Evolutionary conservation across 176 grass and related monocot species (phyloP).

Genomic region (Lolium perenne): DNA sequence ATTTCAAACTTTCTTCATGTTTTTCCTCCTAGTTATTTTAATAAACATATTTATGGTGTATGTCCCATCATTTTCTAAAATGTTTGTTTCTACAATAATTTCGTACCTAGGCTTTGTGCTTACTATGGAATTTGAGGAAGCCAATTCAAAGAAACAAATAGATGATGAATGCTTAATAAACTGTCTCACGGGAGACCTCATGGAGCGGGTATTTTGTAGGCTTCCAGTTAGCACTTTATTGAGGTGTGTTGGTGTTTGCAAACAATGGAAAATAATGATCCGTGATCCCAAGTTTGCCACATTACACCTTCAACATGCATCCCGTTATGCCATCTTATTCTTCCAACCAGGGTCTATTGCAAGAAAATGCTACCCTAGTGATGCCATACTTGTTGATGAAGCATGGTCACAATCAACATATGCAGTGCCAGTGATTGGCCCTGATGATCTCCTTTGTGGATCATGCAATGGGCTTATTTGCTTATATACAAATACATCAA

Average conservation of each 20-base stretch:
- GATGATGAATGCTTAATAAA: background rate
- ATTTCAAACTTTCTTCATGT: background rate
- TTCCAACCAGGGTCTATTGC: background rate
- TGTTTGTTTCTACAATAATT: background rate
- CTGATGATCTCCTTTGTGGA: constrained; percentile 22
- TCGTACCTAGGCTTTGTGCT: background rate
- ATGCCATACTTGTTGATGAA: constrained; percentile 37
- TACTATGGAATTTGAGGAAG: constrained; percentile 27
- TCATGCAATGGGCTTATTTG: constrained; percentile 34
- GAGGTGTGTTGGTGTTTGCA: constrained; percentile 41
- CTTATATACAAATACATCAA: constrained; percentile 13
- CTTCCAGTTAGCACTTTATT: constrained; percentile 38
- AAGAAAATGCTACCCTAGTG: constrained; percentile 13
- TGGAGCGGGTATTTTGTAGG: constrained; percentile 32
- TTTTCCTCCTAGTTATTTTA: background rate
- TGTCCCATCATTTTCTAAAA: background rate
- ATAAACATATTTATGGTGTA: background rate
- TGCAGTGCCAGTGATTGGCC: constrained; percentile 18
- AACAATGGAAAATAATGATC: constrained; percentile 30
- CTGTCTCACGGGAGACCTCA: background rate
- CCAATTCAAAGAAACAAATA: background rate
- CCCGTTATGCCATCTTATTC: constrained; percentile 15
- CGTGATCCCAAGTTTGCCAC: constrained; percentile 14
- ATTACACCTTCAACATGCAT: background rate
- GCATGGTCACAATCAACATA: constrained; percentile 1